Conservation (phyloP, 148 eudicot species). For the Euryodendron excelsum region DNA sequence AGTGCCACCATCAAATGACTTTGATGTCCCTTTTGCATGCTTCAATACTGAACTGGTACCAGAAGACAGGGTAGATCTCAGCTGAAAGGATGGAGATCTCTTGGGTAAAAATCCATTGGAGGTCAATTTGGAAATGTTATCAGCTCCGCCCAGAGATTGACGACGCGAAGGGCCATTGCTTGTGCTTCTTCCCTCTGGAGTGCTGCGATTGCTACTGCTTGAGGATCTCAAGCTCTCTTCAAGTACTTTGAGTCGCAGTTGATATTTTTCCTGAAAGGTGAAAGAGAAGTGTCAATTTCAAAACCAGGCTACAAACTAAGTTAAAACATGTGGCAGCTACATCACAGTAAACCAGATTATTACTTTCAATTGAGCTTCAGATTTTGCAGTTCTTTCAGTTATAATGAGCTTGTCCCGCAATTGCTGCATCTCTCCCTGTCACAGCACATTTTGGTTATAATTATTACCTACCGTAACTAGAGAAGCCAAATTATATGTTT, state of each 20-base stretch:
- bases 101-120: conserved; percentile 65
- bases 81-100: conserved; percentile 58
- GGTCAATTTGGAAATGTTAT: conserved; percentile 47
- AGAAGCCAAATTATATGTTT: not conserved
- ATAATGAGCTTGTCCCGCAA: conserved; percentile 61
- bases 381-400: conserved; percentile 58
- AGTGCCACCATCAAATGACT: conserved; percentile 70
- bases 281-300: not conserved
- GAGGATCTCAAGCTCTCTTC: conserved; percentile 64
- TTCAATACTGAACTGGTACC: conserved; percentile 54
- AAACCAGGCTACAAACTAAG: not conserved
- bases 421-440: conserved; percentile 71
- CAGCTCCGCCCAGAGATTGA: conserved; percentile 64
- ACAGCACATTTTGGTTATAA: conserved; percentile 5
- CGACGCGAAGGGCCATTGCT: conserved; percentile 55
- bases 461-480: not conserved
- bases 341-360: not conserved
- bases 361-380: conserved; percentile 67
- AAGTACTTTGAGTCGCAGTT: conserved; percentile 53
- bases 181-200: conserved; percentile 37
- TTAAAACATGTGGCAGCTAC: not conserved
- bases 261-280: conserved; percentile 53
- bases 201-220: conserved; percentile 28
- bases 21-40: conserved; percentile 73
- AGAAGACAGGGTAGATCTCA: conserved; percentile 48